A percentile compares a stretch with the other conserved stretches of the same genome.
Evolutionary conservation across 179 eudicot species (phyloP).

Genomic region (Silene noctiflora): DNA sequence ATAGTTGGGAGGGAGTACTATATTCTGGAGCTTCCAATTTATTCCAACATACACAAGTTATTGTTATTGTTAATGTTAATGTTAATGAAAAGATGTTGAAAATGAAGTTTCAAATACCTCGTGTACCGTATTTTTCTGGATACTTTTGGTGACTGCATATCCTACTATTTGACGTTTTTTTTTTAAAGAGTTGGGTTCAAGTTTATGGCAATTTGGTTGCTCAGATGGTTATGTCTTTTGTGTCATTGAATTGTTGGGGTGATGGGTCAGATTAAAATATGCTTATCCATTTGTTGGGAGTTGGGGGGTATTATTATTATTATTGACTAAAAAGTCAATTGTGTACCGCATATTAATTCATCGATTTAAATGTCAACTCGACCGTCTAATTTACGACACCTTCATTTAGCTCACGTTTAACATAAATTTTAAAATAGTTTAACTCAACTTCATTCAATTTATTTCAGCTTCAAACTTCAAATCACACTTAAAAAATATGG

Average conservation of each 20-base stretch:
- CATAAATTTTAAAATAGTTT: no score
- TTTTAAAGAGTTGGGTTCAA: no score
- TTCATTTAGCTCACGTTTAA: no score
- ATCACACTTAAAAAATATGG: no score
- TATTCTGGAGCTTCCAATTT: neutral
- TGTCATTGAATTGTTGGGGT: constrained; percentile 18
- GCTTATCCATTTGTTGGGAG: constrained; percentile 1
- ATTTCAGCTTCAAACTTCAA: no score
- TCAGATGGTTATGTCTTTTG: constrained; percentile 7
- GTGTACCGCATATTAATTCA: neutral
- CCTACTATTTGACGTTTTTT: no score
- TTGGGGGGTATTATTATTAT: no score
- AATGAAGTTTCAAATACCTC: constrained; percentile 29
- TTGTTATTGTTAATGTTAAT: constrained; percentile 7
- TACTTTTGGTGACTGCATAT: constrained; percentile 10
- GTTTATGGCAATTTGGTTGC: constrained; percentile 1
- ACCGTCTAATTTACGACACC: no score
- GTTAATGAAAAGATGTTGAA: constrained; percentile 29
- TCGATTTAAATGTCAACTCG: neutral
- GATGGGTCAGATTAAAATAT: neutral
- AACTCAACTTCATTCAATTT: no score
- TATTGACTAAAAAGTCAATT: constrained; percentile 16
- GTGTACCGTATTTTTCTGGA: constrained; percentile 22
- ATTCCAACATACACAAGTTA: constrained; percentile 13
- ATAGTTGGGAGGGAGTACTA: neutral